Evolutionary conservation across 2,329 filamentous ascomycete genomes (phyloP).

Genomic region (Colletotrichum musicola): DNA sequence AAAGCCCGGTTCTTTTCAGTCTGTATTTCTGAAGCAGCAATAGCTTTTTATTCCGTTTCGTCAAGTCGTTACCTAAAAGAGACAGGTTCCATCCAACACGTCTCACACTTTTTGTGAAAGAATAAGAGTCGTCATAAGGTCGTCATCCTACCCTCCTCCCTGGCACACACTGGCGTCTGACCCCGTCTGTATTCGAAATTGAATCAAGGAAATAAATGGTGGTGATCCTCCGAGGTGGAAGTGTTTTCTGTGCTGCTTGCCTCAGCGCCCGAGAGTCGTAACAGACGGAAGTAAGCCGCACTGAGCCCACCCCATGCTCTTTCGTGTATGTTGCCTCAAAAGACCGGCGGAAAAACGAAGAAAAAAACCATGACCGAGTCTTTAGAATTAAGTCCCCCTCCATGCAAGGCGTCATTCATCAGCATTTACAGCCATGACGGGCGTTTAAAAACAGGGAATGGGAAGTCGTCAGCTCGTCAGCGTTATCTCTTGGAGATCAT

Average conservation of each 20-base stretch:
- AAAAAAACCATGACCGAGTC: slow-evolving; percentile 33
- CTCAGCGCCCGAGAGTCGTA: slow-evolving; percentile 32
- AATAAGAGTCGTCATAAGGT: slow-evolving; percentile 46
- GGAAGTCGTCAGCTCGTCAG: slow-evolving; percentile 54
- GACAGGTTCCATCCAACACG: slow-evolving; percentile 51
- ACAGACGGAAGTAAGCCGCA: slow-evolving; percentile 21
- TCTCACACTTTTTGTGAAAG: slow-evolving; percentile 55
- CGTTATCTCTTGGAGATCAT: slow-evolving; percentile 45
- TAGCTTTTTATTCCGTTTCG: slow-evolving; percentile 54
- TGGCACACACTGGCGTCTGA: slow-evolving; percentile 30
- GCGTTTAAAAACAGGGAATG: slow-evolving; percentile 50
- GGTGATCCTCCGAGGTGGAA: slow-evolving; percentile 26
- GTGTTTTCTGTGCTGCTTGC: background rate
- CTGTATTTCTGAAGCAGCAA: slow-evolving; percentile 39
- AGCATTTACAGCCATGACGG: slow-evolving; percentile 56
- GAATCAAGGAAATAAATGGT: slow-evolving; percentile 34
- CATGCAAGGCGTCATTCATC: slow-evolving; percentile 60
- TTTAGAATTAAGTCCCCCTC: slow-evolving; percentile 45
- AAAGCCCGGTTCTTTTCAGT: background rate
- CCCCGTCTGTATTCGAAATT: slow-evolving; percentile 33
- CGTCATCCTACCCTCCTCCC: slow-evolving; percentile 47
- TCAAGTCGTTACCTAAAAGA: slow-evolving; percentile 56
- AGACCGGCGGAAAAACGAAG: slow-evolving; percentile 15
- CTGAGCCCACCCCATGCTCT: slow-evolving; percentile 22
- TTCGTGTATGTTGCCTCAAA: slow-evolving; percentile 35